Base-by-base conservation (phyloP, 1,284 basidiomycete species). In the Cystobasidium pallidum region DNA sequence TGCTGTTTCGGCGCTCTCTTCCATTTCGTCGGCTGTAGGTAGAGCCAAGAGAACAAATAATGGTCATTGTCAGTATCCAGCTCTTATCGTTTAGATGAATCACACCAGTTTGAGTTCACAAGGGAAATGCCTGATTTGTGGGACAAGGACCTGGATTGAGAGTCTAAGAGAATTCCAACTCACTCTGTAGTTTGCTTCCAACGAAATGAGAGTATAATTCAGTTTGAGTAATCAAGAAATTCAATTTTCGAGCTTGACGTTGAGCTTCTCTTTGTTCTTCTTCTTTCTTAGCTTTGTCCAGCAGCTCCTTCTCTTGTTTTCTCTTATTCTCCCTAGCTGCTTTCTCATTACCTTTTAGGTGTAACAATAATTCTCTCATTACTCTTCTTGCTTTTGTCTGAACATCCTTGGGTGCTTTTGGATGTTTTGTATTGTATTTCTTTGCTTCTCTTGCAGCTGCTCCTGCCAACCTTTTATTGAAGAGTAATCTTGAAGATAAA, bases 141-240 rank as follows among this genome's bases (percentile, higher is more conserved):
- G 36, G 36, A 39, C 36, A 39, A 39, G 36, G 13, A 39, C 36
- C n/a, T n/a, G n/a, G n/a, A n/a, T n/a, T n/a, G n/a, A n/a, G n/a
- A n/a, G n/a, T n/a, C n/a, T n/a, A 39, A 39, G 7, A 13, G 36
- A 39, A 39, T 6, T 6, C 7, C 6, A 6, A 55, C 88, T 78
- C 80, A 92, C 91, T 98, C 84, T 96, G 97, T 78, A 99, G 87
- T 83, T 99, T 99, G 82, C 89, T 97, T 47, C 96, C 95, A 73
- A 99, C 93, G 85, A 99, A 99, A 84, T 99, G 96, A 77, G 92
- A 96, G 83, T 99, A 99, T 13, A 99, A 86, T 81, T 99, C 96
- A 13, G 96, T 99, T 83, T 99, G 96, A 74, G 93, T 98, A 82
- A 99, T 95, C 81, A 99, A 85, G 84, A 99, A 99, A 83, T 99